Evolutionary conservation across 805 yeast genomes (phyloP).

Genomic region (Wickerhamomyces sydowiorum): DNA sequence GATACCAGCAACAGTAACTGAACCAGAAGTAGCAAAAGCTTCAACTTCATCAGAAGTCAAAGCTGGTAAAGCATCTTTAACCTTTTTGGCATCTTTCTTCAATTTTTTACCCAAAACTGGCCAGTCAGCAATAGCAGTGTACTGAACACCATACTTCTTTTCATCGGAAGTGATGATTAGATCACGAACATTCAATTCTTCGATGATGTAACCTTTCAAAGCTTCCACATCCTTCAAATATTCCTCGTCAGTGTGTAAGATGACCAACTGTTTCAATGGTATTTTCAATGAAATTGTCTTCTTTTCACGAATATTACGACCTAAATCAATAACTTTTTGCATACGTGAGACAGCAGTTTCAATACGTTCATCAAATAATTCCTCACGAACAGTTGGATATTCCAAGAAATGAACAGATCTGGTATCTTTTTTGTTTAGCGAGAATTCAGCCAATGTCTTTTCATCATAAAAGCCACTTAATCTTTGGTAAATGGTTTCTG

Average conservation of each 20-base stretch:
- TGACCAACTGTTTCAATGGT: constrained; percentile 84
- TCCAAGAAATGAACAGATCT: constrained; percentile 91
- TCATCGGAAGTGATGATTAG: constrained; percentile 86
- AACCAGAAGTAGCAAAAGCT: constrained; percentile 63
- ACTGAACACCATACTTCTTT: constrained; percentile 84
- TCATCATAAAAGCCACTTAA: constrained; percentile 58
- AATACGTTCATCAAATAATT: constrained; percentile 73
- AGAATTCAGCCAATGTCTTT: constrained; percentile 43
- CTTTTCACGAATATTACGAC: constrained; percentile 96
- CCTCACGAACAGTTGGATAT: constrained; percentile 82
- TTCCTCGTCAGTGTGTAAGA: constrained; percentile 69
- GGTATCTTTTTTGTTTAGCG: constrained; percentile 38
- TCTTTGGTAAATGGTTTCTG: constrained; percentile 83
- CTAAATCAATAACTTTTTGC: constrained; percentile 95
- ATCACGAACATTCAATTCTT: constrained; percentile 90
- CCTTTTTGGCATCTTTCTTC: constrained; percentile 89
- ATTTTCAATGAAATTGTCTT: constrained; percentile 89
- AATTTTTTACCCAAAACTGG: constrained; percentile 96
- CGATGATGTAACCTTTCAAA: constrained; percentile 72
- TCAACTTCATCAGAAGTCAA: constrained; percentile 82
- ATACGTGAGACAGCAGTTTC: constrained; percentile 89
- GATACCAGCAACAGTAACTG: constrained; percentile 83
- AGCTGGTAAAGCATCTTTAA: constrained; percentile 86
- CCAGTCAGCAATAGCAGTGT: constrained; percentile 97
- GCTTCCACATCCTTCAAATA: constrained; percentile 77